Evolutionary conservation across 2,329 filamentous ascomycete species (phyloP).

Genomic region (Shiraia bambusicola): DNA sequence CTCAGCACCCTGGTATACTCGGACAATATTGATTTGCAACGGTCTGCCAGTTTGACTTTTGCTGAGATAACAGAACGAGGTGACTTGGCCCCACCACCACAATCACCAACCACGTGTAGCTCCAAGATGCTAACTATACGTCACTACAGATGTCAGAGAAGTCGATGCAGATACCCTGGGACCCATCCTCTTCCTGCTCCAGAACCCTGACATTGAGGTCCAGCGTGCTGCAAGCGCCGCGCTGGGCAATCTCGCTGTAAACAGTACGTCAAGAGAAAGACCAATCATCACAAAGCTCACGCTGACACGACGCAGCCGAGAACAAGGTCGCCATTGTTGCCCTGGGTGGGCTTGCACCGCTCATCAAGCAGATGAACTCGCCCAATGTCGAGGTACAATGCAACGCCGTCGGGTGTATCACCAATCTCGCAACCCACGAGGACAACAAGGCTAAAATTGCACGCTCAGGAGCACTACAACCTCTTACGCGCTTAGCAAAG

Average conservation of each 20-base stretch:
- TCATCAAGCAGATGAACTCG: slow-evolving; percentile 98
- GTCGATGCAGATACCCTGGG: slow-evolving; percentile 94
- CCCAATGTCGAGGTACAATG: slow-evolving; percentile 98
- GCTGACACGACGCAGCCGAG: slow-evolving; percentile 69
- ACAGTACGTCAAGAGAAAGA: slow-evolving; percentile 62
- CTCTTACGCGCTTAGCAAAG: slow-evolving; percentile 87
- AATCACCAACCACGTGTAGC: slow-evolving; percentile 1
- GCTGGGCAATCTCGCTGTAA: slow-evolving; percentile 92
- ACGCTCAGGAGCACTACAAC: slow-evolving; percentile 86
- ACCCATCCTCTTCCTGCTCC: slow-evolving; percentile 90
- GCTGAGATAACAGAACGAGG: slow-evolving; percentile 98
- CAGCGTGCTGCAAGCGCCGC: slow-evolving; percentile 95
- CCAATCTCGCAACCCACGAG: slow-evolving; percentile 95
- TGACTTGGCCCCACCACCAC: slow-evolving; percentile 48
- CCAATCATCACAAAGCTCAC: slow-evolving; percentile 4
- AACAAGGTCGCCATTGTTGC: slow-evolving; percentile 97
- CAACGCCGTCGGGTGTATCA: slow-evolving; percentile 98
- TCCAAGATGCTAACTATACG: slow-evolving; percentile 17
- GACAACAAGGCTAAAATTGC: slow-evolving; percentile 99
- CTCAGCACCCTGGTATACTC: slow-evolving; percentile 96
- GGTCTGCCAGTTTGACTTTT: slow-evolving; percentile 96
- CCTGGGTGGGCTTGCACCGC: slow-evolving; percentile 81
- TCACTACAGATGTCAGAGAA: slow-evolving; percentile 79
- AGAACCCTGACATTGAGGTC: slow-evolving; percentile 94
- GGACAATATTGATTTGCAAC: slow-evolving; percentile 96